These are phyloP conservation scores for Populus alba DNA, from an alignment of 345 rosid genomes.

Conservation along the genomic window DNA sequence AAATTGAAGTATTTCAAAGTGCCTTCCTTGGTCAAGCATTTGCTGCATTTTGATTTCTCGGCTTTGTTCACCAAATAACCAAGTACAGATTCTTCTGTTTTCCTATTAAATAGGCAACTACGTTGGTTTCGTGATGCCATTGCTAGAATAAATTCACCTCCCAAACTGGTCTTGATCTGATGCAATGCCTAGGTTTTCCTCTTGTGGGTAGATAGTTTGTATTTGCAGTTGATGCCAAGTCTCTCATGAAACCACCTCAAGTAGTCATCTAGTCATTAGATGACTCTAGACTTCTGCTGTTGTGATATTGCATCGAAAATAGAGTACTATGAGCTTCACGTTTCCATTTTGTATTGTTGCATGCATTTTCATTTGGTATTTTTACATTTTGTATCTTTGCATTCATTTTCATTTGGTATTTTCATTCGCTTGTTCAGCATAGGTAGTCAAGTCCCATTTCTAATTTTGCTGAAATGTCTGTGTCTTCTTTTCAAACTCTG, in stretches of 20 bases:
- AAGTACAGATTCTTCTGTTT: background rate
- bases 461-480: background rate
- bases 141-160: background rate
- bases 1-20: background rate
- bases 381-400: background rate
- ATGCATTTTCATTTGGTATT: background rate
- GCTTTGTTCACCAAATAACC: background rate
- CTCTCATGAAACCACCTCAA: background rate
- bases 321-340: background rate
- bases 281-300: background rate
- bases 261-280: background rate
- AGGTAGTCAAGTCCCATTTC: background rate
- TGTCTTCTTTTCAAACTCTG: background rate
- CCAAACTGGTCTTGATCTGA: background rate
- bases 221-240: background rate
- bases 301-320: background rate
- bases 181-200: background rate
- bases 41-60: constrained; percentile 2
- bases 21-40: background rate
- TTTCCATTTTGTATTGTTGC: background rate
- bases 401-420: too few species aligned
- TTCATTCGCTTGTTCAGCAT: background rate
- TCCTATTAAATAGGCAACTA: background rate
- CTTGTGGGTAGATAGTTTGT: background rate
- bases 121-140: background rate